phyloP scores from a whole-genome alignment of 1,284 basidiomycete species.

The Calocybe gambosa region DNA sequence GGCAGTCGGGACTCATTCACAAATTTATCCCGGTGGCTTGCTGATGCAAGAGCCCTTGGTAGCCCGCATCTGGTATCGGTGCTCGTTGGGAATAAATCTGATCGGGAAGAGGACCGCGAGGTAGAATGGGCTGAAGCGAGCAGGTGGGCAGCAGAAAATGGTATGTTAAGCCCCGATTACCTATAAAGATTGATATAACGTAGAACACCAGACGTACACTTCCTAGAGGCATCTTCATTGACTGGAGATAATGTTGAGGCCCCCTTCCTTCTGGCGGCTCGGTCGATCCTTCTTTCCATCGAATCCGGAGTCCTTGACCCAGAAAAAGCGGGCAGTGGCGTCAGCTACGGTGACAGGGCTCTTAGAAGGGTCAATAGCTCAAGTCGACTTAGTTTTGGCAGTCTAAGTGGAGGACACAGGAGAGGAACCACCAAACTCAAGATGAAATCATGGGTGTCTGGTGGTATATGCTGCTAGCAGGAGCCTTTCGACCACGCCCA shows the following conservation, averaged over 20 bases:
- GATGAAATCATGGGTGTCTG: constrained; percentile 53
- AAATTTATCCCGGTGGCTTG: constrained; percentile 83
- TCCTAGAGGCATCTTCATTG: constrained; percentile 89
- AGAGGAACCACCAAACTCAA: constrained; percentile 54
- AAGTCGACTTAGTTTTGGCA: constrained; percentile 76
- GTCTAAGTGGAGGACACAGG: constrained; percentile 56
- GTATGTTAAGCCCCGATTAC: constrained; percentile 33
- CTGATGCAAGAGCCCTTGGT: constrained; percentile 85
- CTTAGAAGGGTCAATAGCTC: constrained; percentile 82
- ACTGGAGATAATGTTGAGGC: constrained; percentile 92
- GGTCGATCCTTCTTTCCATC: constrained; percentile 89
- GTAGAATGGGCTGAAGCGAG: constrained; percentile 94
- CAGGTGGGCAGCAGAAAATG: constrained; percentile 91
- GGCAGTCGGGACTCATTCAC: constrained; percentile 73
- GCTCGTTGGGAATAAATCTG: constrained; percentile 93
- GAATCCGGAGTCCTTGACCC: constrained; percentile 91
- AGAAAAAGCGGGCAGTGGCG: constrained; percentile 88
- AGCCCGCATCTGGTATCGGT: constrained; percentile 87
- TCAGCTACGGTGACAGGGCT: constrained; percentile 93
- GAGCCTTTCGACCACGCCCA: background rate
- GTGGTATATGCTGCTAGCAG: constrained; percentile 47
- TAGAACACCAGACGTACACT: constrained; percentile 68
- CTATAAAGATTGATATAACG: background rate
- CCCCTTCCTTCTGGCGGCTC: constrained; percentile 87
- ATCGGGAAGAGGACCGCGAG: constrained; percentile 89